Percentiles rank a stretch among this genome's conserved stretches.
phyloP scores from a whole-genome alignment of 2,329 filamentous ascomycete genomes.

The Apiospora sp. region DNA sequence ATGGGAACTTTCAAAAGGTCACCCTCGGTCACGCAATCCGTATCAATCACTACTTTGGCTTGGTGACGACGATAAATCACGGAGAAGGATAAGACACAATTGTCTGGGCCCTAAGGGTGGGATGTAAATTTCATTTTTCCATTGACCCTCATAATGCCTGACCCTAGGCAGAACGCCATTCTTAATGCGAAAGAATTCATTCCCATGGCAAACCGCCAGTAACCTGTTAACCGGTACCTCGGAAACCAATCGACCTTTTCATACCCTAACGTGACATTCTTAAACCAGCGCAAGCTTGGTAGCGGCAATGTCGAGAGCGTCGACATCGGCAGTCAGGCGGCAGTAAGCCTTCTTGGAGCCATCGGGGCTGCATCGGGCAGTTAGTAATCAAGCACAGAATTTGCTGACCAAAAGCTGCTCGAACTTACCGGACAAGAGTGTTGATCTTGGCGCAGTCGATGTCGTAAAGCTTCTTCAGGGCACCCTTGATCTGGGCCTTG shows the following conservation, averaged over 20 bases:
- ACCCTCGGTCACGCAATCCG: background rate
- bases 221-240: slow-evolving; percentile 19
- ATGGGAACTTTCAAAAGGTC: no score
- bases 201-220: slow-evolving; percentile 32
- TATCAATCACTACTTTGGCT: no score
- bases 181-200: slow-evolving; percentile 42
- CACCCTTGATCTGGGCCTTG: slow-evolving; percentile 99
- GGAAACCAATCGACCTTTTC: slow-evolving; percentile 30
- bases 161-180: slow-evolving; percentile 44
- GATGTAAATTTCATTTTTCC: slow-evolving; percentile 42
- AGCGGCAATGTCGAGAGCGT: slow-evolving; percentile 98
- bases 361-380: slow-evolving; percentile 72
- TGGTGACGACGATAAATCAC: slow-evolving; percentile 13
- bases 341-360: slow-evolving; percentile 99
- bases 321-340: slow-evolving; percentile 93
- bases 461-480: slow-evolving; percentile 99
- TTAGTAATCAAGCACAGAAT: slow-evolving; percentile 25
- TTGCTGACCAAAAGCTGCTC: background rate
- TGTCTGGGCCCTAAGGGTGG: slow-evolving; percentile 30
- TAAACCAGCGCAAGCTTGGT: slow-evolving; percentile 99
- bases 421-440: slow-evolving; percentile 89
- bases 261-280: slow-evolving; percentile 47
- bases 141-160: slow-evolving; percentile 44
- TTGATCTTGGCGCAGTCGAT: slow-evolving; percentile 99
- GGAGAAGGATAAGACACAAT: slow-evolving; percentile 6